These are phyloP conservation scores for Yamadazyma sp. DNA, from an alignment of 1,139 yeast species.

Conservation along the genomic window DNA sequence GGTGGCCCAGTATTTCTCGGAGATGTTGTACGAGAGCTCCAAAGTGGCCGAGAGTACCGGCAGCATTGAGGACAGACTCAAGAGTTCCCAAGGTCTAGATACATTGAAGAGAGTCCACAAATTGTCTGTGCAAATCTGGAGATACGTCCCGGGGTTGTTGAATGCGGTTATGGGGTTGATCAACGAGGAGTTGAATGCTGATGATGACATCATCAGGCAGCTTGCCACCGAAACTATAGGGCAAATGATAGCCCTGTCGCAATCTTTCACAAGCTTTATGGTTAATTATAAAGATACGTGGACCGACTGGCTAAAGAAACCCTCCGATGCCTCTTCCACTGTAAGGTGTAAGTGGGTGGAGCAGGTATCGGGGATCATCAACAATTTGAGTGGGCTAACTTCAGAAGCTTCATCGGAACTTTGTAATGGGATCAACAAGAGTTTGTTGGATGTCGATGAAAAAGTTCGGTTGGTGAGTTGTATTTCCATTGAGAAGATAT, in stretches of 20 bases:
- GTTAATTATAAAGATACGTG: constrained; percentile 62
- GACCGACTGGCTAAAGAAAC: constrained; percentile 69
- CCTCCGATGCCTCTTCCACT: constrained; percentile 62
- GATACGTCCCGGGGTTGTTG: constrained; percentile 70
- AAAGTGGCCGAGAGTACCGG: constrained; percentile 24
- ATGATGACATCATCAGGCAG: constrained; percentile 59
- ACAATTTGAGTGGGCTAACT: constrained; percentile 39
- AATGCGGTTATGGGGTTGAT: constrained; percentile 76
- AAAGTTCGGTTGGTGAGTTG: constrained; percentile 69
- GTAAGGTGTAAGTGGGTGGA: constrained; percentile 76
- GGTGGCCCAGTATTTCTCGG: constrained; percentile 79
- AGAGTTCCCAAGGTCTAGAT: constrained; percentile 30
- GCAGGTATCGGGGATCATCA: constrained; percentile 38
- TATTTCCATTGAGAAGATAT: constrained; percentile 40
- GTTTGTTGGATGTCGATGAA: constrained; percentile 76
- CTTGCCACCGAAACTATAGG: constrained; percentile 79
- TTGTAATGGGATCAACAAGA: constrained; percentile 60
- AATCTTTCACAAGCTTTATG: constrained; percentile 50
- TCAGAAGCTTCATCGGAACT: constrained; percentile 54
- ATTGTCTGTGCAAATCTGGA: constrained; percentile 72
- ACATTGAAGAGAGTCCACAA: constrained; percentile 61
- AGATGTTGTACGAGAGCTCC: constrained; percentile 57
- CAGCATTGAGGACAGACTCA: constrained; percentile 12
- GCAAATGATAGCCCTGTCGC: constrained; percentile 50
- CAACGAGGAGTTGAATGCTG: constrained; percentile 79